These are phyloP conservation scores for Phytophthora cryptogea DNA, from an alignment of 352 stramenopile genomes.

Conservation along the genomic window DNA sequence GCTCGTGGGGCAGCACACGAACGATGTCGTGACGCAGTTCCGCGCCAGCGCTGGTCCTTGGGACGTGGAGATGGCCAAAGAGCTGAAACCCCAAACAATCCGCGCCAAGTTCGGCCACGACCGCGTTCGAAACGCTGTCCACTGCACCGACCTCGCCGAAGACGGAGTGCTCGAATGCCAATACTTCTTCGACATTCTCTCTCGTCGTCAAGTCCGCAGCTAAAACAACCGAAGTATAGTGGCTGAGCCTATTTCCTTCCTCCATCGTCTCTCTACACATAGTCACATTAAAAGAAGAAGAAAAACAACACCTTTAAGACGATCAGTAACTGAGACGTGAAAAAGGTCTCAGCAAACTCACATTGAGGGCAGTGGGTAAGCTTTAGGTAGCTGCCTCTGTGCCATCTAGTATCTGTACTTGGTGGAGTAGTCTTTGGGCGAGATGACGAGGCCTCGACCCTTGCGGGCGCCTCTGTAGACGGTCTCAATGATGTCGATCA, in stretches of 20 bases:
- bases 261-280: neutral
- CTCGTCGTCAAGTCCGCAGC: conserved; percentile 51
- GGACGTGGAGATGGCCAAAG: conserved; percentile 93
- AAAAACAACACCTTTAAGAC: neutral
- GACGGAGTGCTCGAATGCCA: conserved; percentile 91
- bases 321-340: too few species aligned
- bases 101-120: conserved; percentile 90
- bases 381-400: neutral
- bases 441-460: conserved; percentile 97
- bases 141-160: conserved; percentile 93
- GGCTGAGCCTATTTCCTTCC: neutral
- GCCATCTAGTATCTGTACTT: conserved; percentile 96
- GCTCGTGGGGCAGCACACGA: conserved; percentile 63
- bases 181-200: conserved; percentile 95
- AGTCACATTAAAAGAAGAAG: conserved; percentile 5
- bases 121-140: conserved; percentile 89
- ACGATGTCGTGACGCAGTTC: conserved; percentile 73
- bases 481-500: conserved; percentile 99
- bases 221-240: conserved; percentile 2
- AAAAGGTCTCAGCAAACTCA: too few species aligned
- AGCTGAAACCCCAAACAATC: conserved; percentile 89
- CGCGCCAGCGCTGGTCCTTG: conserved; percentile 87
- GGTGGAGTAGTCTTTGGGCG: conserved; percentile 99
- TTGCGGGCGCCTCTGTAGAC: conserved; percentile 98
- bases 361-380: too few species aligned